Conservation (phyloP, 345 rosid species). For the Eucalyptus dawsonii region DNA sequence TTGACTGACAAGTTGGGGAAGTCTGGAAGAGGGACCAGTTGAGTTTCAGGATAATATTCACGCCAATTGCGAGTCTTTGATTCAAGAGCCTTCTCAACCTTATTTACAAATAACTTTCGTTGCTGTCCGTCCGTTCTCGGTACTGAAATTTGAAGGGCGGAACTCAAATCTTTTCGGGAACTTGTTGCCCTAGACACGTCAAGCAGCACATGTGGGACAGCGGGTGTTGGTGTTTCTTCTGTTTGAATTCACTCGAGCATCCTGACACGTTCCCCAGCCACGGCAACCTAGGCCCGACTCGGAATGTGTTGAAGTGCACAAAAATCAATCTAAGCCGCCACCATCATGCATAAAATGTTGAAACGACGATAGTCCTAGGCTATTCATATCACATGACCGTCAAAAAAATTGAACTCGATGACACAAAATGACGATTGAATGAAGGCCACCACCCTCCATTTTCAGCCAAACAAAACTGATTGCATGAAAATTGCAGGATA, state of each 20-base stretch:
- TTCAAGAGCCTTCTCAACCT: background rate
- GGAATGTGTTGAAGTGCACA: background rate
- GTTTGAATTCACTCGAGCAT: background rate
- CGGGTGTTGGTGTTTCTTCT: rapidly evolving
- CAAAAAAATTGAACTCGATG: background rate
- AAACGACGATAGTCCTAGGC: background rate
- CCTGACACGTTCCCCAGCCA: background rate
- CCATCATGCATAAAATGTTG: background rate
- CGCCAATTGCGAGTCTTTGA: background rate
- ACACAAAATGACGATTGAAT: background rate
- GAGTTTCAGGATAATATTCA: background rate
- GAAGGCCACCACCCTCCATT: background rate
- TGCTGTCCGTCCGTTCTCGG: background rate
- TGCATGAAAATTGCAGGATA: background rate
- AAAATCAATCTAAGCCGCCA: background rate
- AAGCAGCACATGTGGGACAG: background rate
- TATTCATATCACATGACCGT: background rate
- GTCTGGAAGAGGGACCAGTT: background rate
- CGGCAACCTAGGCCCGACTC: background rate
- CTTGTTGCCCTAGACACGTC: background rate
- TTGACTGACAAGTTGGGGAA: background rate
- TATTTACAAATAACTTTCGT: too few relatives aligned
- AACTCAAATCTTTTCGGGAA: background rate
- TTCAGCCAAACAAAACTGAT: background rate
- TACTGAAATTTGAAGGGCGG: background rate